phyloP scores from a whole-genome alignment of 768 basidiomycete genomes.

The Strobilomyces echinocephalus region DNA sequence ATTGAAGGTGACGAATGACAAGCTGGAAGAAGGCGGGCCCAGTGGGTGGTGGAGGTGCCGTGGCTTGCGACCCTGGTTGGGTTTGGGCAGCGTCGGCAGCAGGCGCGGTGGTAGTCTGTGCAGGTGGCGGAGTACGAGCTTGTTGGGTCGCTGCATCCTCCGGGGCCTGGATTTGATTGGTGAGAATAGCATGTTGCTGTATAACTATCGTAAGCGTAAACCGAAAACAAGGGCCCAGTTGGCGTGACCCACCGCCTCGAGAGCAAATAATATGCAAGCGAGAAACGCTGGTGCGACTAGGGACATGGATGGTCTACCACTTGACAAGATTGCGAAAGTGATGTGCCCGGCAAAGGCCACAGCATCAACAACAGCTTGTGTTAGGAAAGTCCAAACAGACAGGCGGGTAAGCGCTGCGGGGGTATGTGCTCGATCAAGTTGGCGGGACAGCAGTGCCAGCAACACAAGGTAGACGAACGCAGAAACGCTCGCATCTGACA shows the following conservation, averaged over 20 bases:
- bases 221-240: not conserved
- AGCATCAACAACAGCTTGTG: constrained; percentile 75
- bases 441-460: constrained; percentile 64
- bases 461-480: constrained; percentile 62
- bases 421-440: constrained; percentile 70
- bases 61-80: constrained; percentile 20
- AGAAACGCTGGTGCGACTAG: constrained; percentile 82
- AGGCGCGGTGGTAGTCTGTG: constrained; percentile 1
- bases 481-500: constrained; percentile 67
- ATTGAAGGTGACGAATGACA: constrained; percentile 53
- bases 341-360: constrained; percentile 86
- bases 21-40: constrained; percentile 39
- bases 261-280: constrained; percentile 72
- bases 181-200: constrained; percentile 79
- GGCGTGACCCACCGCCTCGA: constrained; percentile 66
- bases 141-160: constrained; percentile 48
- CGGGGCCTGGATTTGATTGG: constrained; percentile 79
- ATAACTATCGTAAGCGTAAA: not conserved
- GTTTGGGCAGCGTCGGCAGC: constrained; percentile 8
- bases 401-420: constrained; percentile 75
- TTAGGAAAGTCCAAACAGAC: constrained; percentile 78
- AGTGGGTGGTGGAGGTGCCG: constrained; percentile 13
- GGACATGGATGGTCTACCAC: constrained; percentile 76
- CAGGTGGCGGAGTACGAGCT: constrained; percentile 15
- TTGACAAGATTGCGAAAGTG: constrained; percentile 80